These are phyloP conservation scores for Tolypocladium album DNA, from an alignment of 2,329 filamentous ascomycete species.

Conservation along the genomic window DNA sequence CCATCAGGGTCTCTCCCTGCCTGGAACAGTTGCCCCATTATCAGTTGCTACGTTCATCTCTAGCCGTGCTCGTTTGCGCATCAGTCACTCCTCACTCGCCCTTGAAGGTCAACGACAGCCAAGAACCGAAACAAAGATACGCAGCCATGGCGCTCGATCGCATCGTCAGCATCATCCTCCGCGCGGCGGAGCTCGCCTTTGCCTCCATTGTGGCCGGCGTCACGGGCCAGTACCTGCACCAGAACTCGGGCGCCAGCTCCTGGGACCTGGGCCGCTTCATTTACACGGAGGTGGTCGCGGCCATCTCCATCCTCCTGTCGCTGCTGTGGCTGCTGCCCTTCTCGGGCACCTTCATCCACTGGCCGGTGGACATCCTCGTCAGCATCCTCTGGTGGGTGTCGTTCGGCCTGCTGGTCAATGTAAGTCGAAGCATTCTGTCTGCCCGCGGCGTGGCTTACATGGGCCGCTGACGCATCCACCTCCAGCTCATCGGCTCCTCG, in stretches of 20 bases:
- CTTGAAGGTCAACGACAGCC: background rate
- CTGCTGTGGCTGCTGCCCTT: constrained; percentile 67
- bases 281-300: constrained; percentile 63
- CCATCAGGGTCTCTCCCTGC: background rate
- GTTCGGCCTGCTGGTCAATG: constrained; percentile 56
- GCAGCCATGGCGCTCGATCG: constrained; percentile 27
- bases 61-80: background rate
- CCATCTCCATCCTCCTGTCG: constrained; percentile 55
- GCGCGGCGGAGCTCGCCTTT: constrained; percentile 49
- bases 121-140: background rate
- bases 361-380: constrained; percentile 59
- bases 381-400: constrained; percentile 59
- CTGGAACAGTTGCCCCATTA: background rate
- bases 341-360: constrained; percentile 54
- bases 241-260: constrained; percentile 27
- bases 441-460: background rate
- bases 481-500: constrained; percentile 29
- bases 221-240: constrained; percentile 54
- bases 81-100: too few species aligned
- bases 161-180: constrained; percentile 26
- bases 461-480: constrained; percentile 2
- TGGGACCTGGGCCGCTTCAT: constrained; percentile 56
- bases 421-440: constrained; percentile 22
- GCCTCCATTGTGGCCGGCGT: constrained; percentile 63
- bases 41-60: background rate